A percentile compares a stretch with the other conserved stretches of the same genome.
Conservation (phyloP, 75 land plant genomes). For the Cupressus sempervirens region DNA sequence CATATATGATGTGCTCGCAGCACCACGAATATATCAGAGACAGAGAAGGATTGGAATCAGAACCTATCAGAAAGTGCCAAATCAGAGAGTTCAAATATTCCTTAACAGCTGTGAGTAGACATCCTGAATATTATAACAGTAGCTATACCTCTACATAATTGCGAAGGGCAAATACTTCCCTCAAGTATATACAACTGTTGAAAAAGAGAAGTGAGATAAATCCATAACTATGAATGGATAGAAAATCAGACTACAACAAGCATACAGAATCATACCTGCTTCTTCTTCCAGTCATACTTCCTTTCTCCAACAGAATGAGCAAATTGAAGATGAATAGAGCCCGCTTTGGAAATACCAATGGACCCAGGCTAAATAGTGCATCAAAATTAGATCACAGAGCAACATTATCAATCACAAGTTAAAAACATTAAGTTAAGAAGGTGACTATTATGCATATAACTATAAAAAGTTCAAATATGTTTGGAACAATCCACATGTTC, state of each 20-base stretch:
- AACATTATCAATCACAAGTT: conserved; percentile 7
- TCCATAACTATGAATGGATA: background rate
- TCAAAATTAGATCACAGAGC: background rate
- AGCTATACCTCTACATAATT: background rate
- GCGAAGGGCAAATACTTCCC: background rate
- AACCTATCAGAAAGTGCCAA: background rate
- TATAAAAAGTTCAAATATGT: background rate
- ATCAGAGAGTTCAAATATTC: background rate
- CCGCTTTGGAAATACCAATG: conserved; percentile 50
- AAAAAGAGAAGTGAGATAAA: background rate
- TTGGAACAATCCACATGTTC: background rate
- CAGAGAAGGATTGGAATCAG: background rate
- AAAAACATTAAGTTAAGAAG: background rate
- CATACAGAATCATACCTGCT: conserved; percentile 40
- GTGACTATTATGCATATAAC: background rate
- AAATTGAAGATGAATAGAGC: conserved; percentile 62
- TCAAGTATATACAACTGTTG: background rate
- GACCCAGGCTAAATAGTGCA: conserved; percentile 48
- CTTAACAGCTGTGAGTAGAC: background rate
- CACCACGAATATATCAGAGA: background rate
- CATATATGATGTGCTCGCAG: background rate
- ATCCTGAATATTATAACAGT: background rate
- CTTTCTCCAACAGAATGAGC: conserved; percentile 63
- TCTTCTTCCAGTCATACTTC: conserved; percentile 75
- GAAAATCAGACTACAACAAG: background rate